Evolutionary conservation across 805 yeast species (phyloP).

Genomic region (Candida ulmi): DNA sequence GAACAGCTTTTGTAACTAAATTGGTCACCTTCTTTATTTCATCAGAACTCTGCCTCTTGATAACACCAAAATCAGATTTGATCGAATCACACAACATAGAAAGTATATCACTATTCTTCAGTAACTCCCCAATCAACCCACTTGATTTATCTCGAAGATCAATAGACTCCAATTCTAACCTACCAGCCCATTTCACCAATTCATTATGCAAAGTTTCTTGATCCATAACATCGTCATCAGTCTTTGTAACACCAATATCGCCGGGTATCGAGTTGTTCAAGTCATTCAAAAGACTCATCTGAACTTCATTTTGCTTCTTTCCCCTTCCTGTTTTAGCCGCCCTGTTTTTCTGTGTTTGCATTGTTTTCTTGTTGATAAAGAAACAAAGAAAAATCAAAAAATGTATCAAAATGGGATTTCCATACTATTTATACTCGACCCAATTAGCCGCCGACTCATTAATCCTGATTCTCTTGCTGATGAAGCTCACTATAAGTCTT

Average conservation of each 20-base stretch:
- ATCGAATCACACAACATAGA: background rate
- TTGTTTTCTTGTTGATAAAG: too few species aligned
- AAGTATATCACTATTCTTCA: constrained; percentile 6
- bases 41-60: background rate
- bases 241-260: background rate
- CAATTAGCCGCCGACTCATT: constrained; percentile 4
- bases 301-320: background rate
- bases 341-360: background rate
- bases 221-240: background rate
- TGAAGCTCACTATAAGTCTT: constrained; percentile 34
- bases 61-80: background rate
- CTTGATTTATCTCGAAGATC: constrained; percentile 32
- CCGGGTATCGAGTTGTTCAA: background rate
- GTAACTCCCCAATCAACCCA: constrained; percentile 10
- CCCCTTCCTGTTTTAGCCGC: constrained; percentile 2
- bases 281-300: background rate
- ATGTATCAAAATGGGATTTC: too few species aligned
- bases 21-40: background rate
- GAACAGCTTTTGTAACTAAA: too few species aligned
- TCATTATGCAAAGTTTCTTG: constrained; percentile 27
- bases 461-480: constrained; percentile 7
- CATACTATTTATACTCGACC: constrained; percentile 2
- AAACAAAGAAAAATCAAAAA: background rate
- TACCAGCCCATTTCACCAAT: constrained; percentile 43
- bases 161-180: constrained; percentile 42